phyloP scores from a whole-genome alignment of 148 eudicot species.

The Silene latifolia region DNA sequence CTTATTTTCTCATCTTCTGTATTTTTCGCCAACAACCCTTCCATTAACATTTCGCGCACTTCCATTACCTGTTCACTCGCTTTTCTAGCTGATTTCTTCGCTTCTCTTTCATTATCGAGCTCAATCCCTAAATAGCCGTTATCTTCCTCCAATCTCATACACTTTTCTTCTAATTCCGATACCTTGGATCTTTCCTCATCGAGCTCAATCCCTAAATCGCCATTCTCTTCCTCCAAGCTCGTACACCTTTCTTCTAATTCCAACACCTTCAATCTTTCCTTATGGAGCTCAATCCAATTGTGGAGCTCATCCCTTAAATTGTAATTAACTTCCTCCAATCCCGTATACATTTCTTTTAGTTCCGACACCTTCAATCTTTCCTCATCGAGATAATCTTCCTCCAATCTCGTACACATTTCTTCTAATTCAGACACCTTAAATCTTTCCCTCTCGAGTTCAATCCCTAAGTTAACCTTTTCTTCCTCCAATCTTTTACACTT shows the following conservation, averaged over 20 bases:
- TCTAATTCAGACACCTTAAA: too few species aligned
- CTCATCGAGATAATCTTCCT: background rate
- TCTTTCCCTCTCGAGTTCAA: background rate
- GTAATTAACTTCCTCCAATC: background rate
- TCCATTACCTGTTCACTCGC: background rate
- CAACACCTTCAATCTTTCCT: background rate
- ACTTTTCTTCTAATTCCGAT: background rate
- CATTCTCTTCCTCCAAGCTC: background rate
- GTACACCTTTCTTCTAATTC: background rate
- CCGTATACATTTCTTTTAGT: background rate
- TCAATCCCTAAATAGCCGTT: background rate
- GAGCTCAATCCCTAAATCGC: background rate
- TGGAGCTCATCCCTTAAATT: background rate
- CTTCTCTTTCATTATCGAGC: background rate
- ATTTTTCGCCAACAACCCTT: background rate
- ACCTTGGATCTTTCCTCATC: background rate
- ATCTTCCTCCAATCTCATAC: background rate
- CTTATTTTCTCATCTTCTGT: background rate
- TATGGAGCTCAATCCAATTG: background rate
- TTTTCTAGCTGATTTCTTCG: background rate
- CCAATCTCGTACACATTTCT: background rate
- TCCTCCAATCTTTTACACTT: background rate
- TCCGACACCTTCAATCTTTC: background rate
- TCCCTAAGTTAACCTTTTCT: background rate
- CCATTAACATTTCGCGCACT: background rate